phyloP scores from a whole-genome alignment of 2,329 filamentous ascomycete genomes.

The Botryotinia globosa region DNA sequence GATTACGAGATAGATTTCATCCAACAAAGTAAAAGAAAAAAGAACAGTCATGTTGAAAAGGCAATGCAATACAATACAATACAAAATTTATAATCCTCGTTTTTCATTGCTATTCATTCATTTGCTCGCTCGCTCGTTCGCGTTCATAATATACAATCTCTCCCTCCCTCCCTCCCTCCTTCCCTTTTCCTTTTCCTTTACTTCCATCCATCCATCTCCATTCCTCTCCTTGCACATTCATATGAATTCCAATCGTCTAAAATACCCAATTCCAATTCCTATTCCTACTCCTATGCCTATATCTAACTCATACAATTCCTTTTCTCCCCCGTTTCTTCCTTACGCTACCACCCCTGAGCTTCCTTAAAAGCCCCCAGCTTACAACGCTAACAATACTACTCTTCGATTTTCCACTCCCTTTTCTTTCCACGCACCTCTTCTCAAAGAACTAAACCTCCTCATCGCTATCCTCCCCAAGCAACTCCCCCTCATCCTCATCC shows the following conservation, averaged over 20 bases:
- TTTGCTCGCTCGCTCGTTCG: not conserved
- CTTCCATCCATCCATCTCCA: not conserved
- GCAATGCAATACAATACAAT: not conserved
- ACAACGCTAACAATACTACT: not conserved
- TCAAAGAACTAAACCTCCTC: conserved; percentile 63
- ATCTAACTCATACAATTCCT: not conserved
- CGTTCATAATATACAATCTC: not conserved
- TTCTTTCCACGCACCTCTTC: not conserved
- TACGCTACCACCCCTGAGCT: not conserved
- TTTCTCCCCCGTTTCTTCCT: not conserved
- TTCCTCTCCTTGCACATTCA: not conserved
- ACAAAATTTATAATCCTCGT: not conserved
- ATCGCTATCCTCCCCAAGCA: conserved; percentile 89
- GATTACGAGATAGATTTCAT: not conserved
- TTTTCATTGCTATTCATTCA: not conserved
- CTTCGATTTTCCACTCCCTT: not conserved
- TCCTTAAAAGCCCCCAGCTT: not conserved
- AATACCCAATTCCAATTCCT: not conserved
- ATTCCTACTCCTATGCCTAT: not conserved
- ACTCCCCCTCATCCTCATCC: conserved; percentile 90
- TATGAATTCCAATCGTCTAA: not conserved
- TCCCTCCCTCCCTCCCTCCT: not conserved
- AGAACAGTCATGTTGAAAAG: not conserved
- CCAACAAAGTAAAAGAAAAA: not conserved
- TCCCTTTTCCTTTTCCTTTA: not conserved